Conservation (phyloP, 306 rosid species). For the Gynostemma pentaphyllum region DNA sequence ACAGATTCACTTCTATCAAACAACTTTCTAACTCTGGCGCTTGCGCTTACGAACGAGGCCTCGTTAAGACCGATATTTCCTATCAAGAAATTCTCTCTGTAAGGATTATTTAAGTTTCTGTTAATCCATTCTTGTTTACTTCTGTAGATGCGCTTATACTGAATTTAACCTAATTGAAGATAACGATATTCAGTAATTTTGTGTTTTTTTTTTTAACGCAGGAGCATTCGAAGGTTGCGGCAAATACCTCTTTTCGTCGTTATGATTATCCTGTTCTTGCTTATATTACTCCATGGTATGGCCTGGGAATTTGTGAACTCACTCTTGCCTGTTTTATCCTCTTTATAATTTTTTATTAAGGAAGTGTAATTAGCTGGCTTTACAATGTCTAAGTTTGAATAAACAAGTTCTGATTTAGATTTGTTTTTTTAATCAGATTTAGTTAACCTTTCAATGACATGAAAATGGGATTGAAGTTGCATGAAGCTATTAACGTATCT, state of each 20-base stretch:
- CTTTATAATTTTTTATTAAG: neutral
- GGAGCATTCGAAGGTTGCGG: constrained; percentile 57
- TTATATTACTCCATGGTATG: constrained; percentile 92
- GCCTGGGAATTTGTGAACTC: constrained; percentile 3
- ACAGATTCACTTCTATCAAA: constrained; percentile 19
- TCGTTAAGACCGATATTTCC: constrained; percentile 27
- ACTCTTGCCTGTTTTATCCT: neutral
- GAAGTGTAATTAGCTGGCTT: neutral
- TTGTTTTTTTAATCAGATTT: neutral
- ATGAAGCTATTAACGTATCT: neutral
- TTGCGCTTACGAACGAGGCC: constrained; percentile 27
- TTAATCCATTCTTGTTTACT: neutral
- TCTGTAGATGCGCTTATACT: neutral
- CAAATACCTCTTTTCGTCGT: constrained; percentile 41
- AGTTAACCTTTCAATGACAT: neutral
- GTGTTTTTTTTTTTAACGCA: constrained; percentile 16
- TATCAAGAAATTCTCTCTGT: constrained; percentile 59
- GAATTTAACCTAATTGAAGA: neutral
- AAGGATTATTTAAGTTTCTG: constrained; percentile 15
- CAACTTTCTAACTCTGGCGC: constrained; percentile 10
- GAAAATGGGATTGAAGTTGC: neutral
- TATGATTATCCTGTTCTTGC: constrained; percentile 65
- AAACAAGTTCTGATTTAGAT: neutral
- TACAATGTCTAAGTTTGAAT: too few species aligned
- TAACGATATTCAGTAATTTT: neutral